These are phyloP conservation scores for Inga leiocalycina DNA, from an alignment of 306 rosid species.

Conservation along the genomic window DNA sequence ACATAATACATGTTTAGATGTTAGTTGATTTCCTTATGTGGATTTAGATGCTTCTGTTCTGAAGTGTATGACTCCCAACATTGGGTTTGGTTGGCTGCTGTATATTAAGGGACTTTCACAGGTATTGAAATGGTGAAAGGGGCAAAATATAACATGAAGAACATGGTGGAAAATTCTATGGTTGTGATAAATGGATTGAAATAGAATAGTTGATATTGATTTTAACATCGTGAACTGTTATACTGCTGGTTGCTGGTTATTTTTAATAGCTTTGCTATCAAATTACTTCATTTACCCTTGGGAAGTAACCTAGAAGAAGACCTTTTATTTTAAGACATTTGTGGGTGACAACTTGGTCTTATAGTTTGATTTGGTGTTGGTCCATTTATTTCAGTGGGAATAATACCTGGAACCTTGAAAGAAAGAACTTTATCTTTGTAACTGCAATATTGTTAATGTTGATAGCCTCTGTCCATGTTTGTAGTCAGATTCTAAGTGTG, in stretches of 20 bases:
- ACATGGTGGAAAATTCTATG: neutral
- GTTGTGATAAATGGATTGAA: neutral
- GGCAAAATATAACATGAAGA: neutral
- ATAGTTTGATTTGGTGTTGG: neutral
- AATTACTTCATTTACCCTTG: neutral
- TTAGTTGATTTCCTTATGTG: neutral
- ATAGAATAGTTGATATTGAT: neutral
- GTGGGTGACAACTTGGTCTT: neutral
- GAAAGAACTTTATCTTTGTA: neutral
- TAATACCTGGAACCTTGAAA: neutral
- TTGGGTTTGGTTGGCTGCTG: slow-evolving; percentile 3
- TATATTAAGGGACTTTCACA: neutral
- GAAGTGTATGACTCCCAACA: neutral
- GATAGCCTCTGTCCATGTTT: neutral
- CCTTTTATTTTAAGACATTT: neutral
- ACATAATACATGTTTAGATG: neutral
- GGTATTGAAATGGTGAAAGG: neutral
- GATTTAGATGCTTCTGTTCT: neutral
- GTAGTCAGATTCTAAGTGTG: neutral
- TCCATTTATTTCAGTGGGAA: neutral
- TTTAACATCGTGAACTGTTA: neutral
- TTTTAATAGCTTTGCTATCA: neutral
- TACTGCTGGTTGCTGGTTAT: neutral
- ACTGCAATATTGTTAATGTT: neutral
- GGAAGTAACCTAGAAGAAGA: neutral